A percentile compares a stretch with the other conserved stretches of the same genome.
phyloP scores from a whole-genome alignment of 2,329 filamentous ascomycete species.

The Amphichorda felina region DNA sequence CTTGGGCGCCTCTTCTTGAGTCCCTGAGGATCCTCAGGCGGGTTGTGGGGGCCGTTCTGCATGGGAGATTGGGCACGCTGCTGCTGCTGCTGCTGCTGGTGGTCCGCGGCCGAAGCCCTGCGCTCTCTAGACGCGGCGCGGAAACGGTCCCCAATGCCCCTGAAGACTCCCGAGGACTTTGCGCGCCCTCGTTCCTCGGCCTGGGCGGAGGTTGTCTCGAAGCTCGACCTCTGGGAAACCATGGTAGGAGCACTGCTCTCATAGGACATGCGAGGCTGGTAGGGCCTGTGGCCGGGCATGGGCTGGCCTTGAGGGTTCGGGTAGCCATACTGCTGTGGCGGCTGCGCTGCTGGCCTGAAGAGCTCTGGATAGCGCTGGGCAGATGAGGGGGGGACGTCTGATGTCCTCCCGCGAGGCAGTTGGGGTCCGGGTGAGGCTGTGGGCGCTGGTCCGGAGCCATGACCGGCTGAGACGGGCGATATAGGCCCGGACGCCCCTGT shows the following conservation, averaged over 20 bases:
- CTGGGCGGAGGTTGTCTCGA: constrained; percentile 1
- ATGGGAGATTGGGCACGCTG: background rate
- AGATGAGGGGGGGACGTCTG: constrained; percentile 34
- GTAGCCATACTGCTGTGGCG: background rate
- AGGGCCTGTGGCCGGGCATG: background rate
- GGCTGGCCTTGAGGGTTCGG: background rate
- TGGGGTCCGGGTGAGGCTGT: background rate
- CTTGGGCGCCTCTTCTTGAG: constrained; percentile 25
- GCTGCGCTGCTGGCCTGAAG: constrained; percentile 20
- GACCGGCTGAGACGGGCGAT: constrained; percentile 4
- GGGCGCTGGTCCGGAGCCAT: background rate
- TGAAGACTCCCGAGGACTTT: constrained; percentile 34
- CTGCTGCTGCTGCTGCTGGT: no score
- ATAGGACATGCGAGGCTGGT: background rate
- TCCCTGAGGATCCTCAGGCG: constrained; percentile 9
- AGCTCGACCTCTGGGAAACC: background rate
- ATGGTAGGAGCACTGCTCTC: background rate
- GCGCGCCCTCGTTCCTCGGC: constrained; percentile 20
- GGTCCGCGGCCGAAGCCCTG: no score
- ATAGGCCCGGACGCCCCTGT: constrained; percentile 20
- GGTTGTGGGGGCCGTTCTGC: no score
- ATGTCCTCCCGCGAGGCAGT: background rate
- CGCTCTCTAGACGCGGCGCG: constrained; percentile 19
- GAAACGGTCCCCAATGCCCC: constrained; percentile 32
- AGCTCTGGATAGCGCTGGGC: constrained; percentile 36